Evolutionary conservation across 306 rosid genomes (phyloP), one percentile per base, ranked within the genome.

Genomic region (Alnus glutinosa): DNA sequence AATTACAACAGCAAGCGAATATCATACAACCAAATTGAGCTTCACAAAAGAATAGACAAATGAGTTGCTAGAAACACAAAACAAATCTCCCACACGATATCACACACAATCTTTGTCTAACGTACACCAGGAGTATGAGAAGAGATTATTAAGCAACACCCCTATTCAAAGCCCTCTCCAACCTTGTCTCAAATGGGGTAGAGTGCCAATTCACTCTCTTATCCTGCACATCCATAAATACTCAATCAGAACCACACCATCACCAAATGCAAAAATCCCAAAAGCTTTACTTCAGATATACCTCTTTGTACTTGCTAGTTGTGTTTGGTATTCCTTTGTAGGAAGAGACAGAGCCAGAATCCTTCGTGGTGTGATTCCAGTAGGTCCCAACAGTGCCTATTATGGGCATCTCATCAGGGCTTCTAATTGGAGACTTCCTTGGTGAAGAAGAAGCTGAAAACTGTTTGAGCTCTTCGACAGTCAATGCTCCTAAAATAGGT

Each of bases 271-370:
- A 49, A 7, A 77, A 47, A 36, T 58, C 34, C 73, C 75, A 64
- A 61, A 59, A 78, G 68, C 55, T 86, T 81, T 81, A 89, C 84
- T 85, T 75, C 81, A 66, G 50, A n/a, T 64, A 42, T 82, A 94
- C 98, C 96, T 92, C 97, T 90, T 90, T 87, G 70, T 91, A 92
- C 90, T 92, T 92, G 97, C 93, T 92, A 18, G 97, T 86, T 5
- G 93, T 86, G 79, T 92, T 92, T 48, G 97, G 98, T 73, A 92
- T 90, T 83, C 98, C 97, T 88, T 92, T 90, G 68, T 74, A 88
- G 51, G 93, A 90, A 14, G 93, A 83, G 49, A 80, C 83, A 68
- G 89, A 78, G 9, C 88, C 83, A 72, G 89, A 74, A 78, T 69
- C 90, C 79, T 81, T 86, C 11, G 83, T 83, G 2, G 83, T 23